Conservation (phyloP, 73 alveolate genomes). For the Uronychia setigera region DNA sequence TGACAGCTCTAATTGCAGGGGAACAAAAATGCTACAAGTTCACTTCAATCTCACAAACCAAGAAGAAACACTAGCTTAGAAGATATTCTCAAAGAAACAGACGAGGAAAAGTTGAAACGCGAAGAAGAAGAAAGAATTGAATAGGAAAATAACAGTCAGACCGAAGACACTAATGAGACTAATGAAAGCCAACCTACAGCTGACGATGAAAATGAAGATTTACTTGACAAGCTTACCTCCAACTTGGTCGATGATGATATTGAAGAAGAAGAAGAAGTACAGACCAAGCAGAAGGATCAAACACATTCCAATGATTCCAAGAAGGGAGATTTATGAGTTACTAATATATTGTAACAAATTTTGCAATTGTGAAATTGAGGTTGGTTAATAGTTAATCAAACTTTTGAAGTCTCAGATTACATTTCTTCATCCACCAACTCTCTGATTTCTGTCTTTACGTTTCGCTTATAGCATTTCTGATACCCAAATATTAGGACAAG, state of each 20-base stretch:
- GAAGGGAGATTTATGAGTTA: background rate
- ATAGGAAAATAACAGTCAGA: background rate
- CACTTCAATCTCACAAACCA: background rate
- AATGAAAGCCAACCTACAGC: too few relatives aligned
- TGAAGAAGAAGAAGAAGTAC: too few relatives aligned
- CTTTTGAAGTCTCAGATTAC: too few relatives aligned
- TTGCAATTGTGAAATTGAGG: too few relatives aligned
- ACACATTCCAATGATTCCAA: background rate
- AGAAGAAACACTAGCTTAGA: background rate
- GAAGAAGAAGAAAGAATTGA: background rate
- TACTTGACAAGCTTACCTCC: background rate
- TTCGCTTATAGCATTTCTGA: background rate
- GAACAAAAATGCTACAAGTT: background rate
- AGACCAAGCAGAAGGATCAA: too few relatives aligned
- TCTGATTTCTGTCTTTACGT: background rate
- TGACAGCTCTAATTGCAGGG: background rate
- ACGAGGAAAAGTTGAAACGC: background rate
- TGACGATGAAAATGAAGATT: background rate
- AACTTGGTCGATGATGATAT: background rate
- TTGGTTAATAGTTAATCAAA: too few relatives aligned
- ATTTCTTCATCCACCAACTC: background rate
- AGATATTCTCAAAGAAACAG: background rate
- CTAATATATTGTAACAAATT: too few relatives aligned
- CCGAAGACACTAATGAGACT: background rate
- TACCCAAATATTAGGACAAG: background rate